Evolutionary conservation across 2,329 filamentous ascomycete species (phyloP), one percentile per base, ranked within the genome.

Genomic region (Claviceps humidiphila): DNA sequence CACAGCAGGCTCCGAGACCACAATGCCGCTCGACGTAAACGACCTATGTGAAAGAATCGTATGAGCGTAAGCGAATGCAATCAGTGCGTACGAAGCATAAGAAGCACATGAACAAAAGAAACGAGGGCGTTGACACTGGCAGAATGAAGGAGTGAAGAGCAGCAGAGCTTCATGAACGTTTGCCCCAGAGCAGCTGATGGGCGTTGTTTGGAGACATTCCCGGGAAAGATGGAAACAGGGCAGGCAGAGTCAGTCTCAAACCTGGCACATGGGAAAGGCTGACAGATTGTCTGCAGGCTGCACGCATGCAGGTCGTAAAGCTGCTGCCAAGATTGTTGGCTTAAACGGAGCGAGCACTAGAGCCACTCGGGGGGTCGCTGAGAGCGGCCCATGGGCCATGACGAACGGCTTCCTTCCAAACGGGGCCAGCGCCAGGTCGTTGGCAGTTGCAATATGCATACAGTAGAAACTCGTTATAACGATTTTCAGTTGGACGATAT

Each of bases 251-350:
- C 43, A 14, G 24, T 22, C 43, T 17, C 22, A 16, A 46, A 46
- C 22, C 30, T 46, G 44, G 44, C 49, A 50, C 30, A 43, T 45
- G 42, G 49, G 49, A 37, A 24, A 45, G 24, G 20, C 11, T 24
- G 49, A 34, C 42, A 51, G 42, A 22, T 16, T 46, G 42, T 9
- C 24, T 20, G 44, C 24, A 30, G 44, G n/a, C 44, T 46, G 44
- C 44, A 34, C 34, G 26, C 42, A 20, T 38, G 45, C 45, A 47
- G 30, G 45, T 51, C 50, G 50, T 51, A 47, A 51, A 47, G 44
- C 26, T 47, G 24, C 50, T 41, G 38, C 44, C 50, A 37, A n/a
- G 37, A 22, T 26, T 17, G 30, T 39, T 26, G 37, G 39, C 26
- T 44, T 17, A 6, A 30, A 16, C 40, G 9, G 41, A 17, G 17